Base-by-base conservation (phyloP, 805 yeast genomes). In the Hanseniaspora nectarophila region DNA sequence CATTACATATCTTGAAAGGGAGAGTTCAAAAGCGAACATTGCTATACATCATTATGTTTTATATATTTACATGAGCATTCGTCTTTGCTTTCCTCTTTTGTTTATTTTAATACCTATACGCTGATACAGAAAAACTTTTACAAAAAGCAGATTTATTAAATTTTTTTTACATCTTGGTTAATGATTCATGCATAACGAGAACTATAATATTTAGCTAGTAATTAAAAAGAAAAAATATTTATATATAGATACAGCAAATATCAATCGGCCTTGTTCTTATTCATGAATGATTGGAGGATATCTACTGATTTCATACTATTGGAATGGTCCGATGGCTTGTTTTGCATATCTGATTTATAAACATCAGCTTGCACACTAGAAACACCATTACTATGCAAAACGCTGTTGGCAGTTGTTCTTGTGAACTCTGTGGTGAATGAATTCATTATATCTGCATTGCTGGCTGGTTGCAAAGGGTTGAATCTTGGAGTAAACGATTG, bases 351-450 rank as follows among this genome's bases (percentile, higher is more conserved):
- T 2, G 16, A 16, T 26, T n/a, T 3, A 16, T 32, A 8, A 12
- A 8, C 20, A 13, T 16, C n/a, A 28, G 12, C n/a, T 12, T 23
- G 18, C 4, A 8, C 44, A 26, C 34, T 34, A 8, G 26, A 29
- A 9, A 16, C 15, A 7, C 5, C 12, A 18, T 13, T 34, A 13
- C 33, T 20, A 26, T 33, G 53, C 32, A 31, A 13, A 20, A 33
- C 43, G 26, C 46, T 49, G 33, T 34, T 49, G n/a, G 53, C 45
- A 12, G 29, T 44, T 13, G 51, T 40, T 10, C 40, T 33, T 39
- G 51, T 47, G 13, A 40, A 31, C 7, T 47, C 45, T 13, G 53
- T 49, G 7, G 53, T 49, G 29, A 45, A 42, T 2, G 45, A 18
- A 4, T 29, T 28, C 13, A 31, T 28, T 29, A 42, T 20, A 20